Conservation (phyloP, 805 yeast genomes). For the Sugiyamaella chiloensis region DNA sequence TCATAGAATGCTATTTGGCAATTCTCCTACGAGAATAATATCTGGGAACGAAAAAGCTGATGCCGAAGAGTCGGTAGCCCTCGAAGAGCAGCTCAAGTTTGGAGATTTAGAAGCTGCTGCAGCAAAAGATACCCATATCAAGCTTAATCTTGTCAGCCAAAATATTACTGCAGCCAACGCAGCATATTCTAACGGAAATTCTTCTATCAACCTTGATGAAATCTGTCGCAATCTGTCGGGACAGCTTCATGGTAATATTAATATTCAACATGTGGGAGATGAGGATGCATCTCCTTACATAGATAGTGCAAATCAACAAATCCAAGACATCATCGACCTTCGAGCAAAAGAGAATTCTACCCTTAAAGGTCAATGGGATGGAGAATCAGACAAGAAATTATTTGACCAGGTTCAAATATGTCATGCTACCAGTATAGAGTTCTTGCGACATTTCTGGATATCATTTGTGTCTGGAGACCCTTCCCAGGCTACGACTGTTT, state of each 20-base stretch:
- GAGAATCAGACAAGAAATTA: constrained; percentile 32
- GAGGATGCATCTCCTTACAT: constrained; percentile 12
- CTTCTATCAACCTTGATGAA: not conserved
- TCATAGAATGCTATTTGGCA: constrained; percentile 60
- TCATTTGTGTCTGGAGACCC: constrained; percentile 33
- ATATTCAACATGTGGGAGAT: not conserved
- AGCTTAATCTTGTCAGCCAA: constrained; percentile 17
- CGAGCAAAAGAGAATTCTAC: constrained; percentile 18
- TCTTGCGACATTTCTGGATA: constrained; percentile 69
- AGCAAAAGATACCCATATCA: constrained; percentile 10
- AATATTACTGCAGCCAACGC: constrained; percentile 1
- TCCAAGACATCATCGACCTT: constrained; percentile 15
- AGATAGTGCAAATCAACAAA: constrained; percentile 17
- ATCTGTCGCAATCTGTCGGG: not conserved
- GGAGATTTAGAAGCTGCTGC: constrained; percentile 26
- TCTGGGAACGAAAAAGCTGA: constrained; percentile 1
- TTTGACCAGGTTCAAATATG: constrained; percentile 55
- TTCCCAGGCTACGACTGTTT: constrained; percentile 42
- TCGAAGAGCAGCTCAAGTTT: constrained; percentile 28
- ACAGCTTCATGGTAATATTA: not conserved
- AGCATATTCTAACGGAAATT: not conserved
- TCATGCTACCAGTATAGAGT: constrained; percentile 73
- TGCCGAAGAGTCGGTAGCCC: constrained; percentile 19
- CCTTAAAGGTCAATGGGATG: constrained; percentile 11
- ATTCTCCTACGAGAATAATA: constrained; percentile 2